Evolutionary conservation across 2,329 filamentous ascomycete species (phyloP).

Genomic region (Aspergillus transmontanensis): DNA sequence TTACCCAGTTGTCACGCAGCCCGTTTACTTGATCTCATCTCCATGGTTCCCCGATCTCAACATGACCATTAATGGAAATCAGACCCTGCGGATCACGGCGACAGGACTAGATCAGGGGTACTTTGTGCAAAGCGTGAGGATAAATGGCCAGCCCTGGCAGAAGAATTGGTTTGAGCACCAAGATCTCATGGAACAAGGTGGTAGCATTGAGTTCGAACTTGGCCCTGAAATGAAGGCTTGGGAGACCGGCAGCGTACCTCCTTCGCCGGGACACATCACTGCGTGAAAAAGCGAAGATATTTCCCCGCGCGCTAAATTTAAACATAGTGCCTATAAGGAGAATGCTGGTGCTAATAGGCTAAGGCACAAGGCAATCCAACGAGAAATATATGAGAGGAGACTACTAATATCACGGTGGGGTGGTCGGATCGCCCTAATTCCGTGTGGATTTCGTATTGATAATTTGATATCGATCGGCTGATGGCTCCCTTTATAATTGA

Average conservation of each 20-base stretch:
- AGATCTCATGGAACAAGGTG: constrained; percentile 47
- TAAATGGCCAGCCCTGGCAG: constrained; percentile 56
- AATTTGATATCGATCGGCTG: not conserved
- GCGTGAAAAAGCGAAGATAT: not conserved
- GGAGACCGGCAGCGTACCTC: constrained; percentile 56
- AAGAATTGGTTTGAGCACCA: constrained; percentile 60
- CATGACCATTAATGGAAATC: constrained; percentile 33
- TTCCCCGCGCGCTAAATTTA: not conserved
- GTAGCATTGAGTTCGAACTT: constrained; percentile 53
- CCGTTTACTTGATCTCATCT: constrained; percentile 50
- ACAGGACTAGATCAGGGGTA: constrained; percentile 47
- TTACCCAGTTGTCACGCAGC: constrained; percentile 52
- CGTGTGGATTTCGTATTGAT: not conserved
- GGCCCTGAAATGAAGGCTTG: constrained; percentile 41
- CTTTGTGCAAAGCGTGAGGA: constrained; percentile 56
- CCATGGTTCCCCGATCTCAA: constrained; percentile 48
- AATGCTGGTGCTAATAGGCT: not conserved
- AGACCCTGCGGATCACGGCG: constrained; percentile 51
- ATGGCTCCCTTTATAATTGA: not conserved
- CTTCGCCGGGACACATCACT: constrained; percentile 48
- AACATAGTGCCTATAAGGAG: not conserved
- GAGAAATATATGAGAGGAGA: not conserved
- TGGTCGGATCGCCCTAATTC: not conserved
- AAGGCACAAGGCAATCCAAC: not conserved
- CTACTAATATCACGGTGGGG: not conserved